Evolutionary conservation across 768 basidiomycete species (phyloP).

Genomic region (Boletus insuetus): DNA sequence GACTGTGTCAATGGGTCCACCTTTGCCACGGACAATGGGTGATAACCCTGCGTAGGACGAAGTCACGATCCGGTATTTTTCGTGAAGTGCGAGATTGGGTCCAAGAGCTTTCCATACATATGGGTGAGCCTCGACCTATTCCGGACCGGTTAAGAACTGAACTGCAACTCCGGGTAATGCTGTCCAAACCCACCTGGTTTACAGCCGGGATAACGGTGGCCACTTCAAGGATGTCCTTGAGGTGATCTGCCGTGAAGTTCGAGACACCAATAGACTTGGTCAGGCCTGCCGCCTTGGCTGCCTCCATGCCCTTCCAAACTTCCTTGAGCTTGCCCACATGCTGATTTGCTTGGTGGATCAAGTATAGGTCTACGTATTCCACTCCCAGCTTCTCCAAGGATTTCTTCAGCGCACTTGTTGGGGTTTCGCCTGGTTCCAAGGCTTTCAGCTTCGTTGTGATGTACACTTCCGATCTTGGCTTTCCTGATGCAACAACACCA

Average conservation of each 20-base stretch:
- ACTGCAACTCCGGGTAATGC: neutral
- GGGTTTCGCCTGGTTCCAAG: conserved; percentile 39
- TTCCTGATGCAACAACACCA: conserved; percentile 49
- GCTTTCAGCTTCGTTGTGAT: conserved; percentile 55
- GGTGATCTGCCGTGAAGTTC: conserved; percentile 46
- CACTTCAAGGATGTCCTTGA: conserved; percentile 42
- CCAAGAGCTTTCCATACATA: conserved; percentile 45
- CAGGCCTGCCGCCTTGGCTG: conserved; percentile 42
- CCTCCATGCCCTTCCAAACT: conserved; percentile 63
- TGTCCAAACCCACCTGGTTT: conserved; percentile 43
- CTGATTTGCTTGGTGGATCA: conserved; percentile 50
- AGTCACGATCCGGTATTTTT: conserved; percentile 37
- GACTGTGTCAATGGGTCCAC: conserved; percentile 40
- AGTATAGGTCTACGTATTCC: conserved; percentile 59
- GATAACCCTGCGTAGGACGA: conserved; percentile 41
- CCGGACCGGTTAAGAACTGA: neutral
- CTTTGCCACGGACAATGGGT: conserved; percentile 35
- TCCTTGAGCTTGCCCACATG: conserved; percentile 45
- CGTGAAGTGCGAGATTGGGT: conserved; percentile 33
- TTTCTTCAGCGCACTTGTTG: conserved; percentile 46
- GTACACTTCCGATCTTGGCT: conserved; percentile 53
- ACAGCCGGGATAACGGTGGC: conserved; percentile 48
- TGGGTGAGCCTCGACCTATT: conserved; percentile 53
- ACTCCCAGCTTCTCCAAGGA: conserved; percentile 55
- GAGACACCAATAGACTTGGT: conserved; percentile 50